A percentile compares a stretch with the other conserved stretches of the same genome.
Conservation (phyloP, 805 yeast genomes). For the Schwanniomyces yamadae region DNA sequence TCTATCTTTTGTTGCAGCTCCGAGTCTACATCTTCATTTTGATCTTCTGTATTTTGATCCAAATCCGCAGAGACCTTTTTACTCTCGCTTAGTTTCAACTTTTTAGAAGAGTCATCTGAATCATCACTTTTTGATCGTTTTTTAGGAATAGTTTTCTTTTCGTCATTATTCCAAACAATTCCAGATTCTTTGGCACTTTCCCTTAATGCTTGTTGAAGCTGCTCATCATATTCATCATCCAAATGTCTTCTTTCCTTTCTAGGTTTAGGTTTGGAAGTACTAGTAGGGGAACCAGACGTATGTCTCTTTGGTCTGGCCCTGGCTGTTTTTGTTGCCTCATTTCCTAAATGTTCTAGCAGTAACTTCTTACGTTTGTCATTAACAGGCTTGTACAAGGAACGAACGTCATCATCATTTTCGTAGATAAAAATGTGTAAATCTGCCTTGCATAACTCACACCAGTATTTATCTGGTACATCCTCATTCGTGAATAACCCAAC, state of each 20-base stretch:
- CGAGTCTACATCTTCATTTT: slow-evolving; percentile 6
- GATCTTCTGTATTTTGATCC: slow-evolving; percentile 14
- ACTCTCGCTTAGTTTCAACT: slow-evolving; percentile 4
- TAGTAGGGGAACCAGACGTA: slow-evolving; percentile 19
- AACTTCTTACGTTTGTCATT: slow-evolving; percentile 42
- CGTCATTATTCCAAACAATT: slow-evolving; percentile 9
- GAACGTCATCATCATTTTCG: slow-evolving; percentile 20
- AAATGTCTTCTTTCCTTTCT: slow-evolving; percentile 34
- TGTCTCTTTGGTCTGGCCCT: slow-evolving; percentile 17
- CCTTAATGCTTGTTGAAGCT: slow-evolving; percentile 49
- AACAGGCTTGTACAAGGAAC: slow-evolving; percentile 42
- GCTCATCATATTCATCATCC: slow-evolving; percentile 39
- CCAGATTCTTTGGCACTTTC: slow-evolving; percentile 56
- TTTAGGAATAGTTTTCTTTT: slow-evolving; percentile 5
- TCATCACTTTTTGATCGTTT: slow-evolving; percentile 10
- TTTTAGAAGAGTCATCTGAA: slow-evolving; percentile 11
- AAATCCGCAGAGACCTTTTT: slow-evolving; percentile 8
- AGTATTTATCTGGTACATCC: slow-evolving; percentile 87
- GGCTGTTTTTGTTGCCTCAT: slow-evolving; percentile 10
- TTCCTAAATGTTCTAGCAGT: slow-evolving; percentile 20
- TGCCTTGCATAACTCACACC: slow-evolving; percentile 92
- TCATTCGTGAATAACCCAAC: slow-evolving; percentile 77
- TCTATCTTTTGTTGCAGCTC: slow-evolving; percentile 12
- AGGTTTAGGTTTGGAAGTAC: slow-evolving; percentile 16
- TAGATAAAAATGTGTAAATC: slow-evolving; percentile 63